Percentiles rank a stretch among this genome's conserved stretches.
phyloP scores from a whole-genome alignment of 345 rosid species.

The Salix udensis region DNA sequence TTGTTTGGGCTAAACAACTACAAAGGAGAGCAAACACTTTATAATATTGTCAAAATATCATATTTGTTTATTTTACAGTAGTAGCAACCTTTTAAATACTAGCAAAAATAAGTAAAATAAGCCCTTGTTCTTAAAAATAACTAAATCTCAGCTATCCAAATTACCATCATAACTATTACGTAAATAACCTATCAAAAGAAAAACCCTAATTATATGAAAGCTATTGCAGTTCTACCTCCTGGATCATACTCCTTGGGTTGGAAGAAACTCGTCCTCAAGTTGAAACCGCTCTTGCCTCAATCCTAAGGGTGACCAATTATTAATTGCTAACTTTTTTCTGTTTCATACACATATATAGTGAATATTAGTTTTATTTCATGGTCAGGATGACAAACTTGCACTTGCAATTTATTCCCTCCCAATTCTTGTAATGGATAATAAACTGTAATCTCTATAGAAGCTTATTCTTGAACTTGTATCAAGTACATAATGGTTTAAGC shows the following conservation, averaged over 20 bases:
- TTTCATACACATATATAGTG: too few species aligned
- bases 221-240: background rate
- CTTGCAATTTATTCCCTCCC: too few species aligned
- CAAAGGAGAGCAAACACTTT: background rate
- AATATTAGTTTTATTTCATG: too few species aligned
- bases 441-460: background rate
- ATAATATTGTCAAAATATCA: background rate
- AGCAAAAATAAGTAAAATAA: background rate
- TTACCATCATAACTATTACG: background rate
- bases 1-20: too few species aligned
- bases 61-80: background rate
- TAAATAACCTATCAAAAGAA: background rate
- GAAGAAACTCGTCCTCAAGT: background rate
- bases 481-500: background rate
- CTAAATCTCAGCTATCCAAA: background rate
- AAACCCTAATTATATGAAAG: background rate
- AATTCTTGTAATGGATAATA: too few species aligned
- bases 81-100: background rate
- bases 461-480: background rate
- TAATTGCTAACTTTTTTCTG: too few species aligned
- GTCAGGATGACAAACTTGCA: too few species aligned
- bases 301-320: too few species aligned
- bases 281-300: background rate
- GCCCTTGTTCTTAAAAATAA: background rate
- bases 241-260: too few species aligned